A percentile compares a stretch with the other conserved stretches of the same genome.
Evolutionary conservation across 345 rosid species (phyloP).

Genomic region (Salix caprea): DNA sequence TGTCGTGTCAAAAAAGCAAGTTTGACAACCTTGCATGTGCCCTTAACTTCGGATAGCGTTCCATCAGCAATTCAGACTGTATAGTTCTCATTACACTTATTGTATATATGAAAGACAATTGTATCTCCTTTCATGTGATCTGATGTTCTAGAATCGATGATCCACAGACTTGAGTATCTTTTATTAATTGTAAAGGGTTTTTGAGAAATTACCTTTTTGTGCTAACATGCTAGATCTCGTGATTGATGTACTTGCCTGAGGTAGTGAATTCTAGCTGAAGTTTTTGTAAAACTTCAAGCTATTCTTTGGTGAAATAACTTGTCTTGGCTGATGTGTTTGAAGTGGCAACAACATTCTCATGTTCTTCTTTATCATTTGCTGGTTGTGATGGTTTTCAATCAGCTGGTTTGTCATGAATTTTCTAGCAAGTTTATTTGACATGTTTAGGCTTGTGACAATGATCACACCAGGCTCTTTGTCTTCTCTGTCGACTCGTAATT

Average conservation of each 20-base stretch:
- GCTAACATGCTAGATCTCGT: neutral
- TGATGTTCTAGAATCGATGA: too few relatives aligned
- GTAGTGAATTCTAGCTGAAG: neutral
- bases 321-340: too few relatives aligned
- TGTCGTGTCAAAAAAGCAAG: too few relatives aligned
- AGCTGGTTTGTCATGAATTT: too few relatives aligned
- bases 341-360: neutral
- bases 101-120: too few relatives aligned
- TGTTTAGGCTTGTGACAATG: too few relatives aligned
- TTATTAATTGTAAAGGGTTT: neutral
- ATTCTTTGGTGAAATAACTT: neutral
- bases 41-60: neutral
- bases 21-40: neutral
- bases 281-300: neutral
- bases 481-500: neutral
- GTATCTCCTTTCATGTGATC: neutral
- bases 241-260: neutral
- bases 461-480: too few relatives aligned
- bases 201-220: neutral
- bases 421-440: too few relatives aligned
- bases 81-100: too few relatives aligned
- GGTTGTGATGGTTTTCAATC: too few relatives aligned
- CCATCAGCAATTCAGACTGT: neutral
- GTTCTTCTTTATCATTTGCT: neutral
- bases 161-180: too few relatives aligned